These are phyloP conservation scores for Periconia sp. DNA, from an alignment of 2,329 filamentous ascomycete genomes.

Conservation along the genomic window DNA sequence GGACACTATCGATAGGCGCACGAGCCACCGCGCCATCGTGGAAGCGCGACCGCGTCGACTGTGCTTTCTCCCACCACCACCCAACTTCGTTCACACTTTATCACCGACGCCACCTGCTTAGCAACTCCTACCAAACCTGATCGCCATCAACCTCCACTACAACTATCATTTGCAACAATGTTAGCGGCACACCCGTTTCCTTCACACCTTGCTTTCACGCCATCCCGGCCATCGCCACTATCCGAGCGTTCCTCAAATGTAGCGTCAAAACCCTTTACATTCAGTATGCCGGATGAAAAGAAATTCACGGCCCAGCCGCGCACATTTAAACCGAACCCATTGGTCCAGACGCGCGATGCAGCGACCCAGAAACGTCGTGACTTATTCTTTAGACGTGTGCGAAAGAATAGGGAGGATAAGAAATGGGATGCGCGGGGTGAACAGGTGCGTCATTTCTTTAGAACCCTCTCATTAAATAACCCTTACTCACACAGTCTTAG, in stretches of 20 bases:
- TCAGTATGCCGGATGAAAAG: slow-evolving; percentile 27
- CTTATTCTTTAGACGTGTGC: slow-evolving; percentile 66
- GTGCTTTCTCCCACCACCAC: slow-evolving; percentile 1
- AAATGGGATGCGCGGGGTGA: slow-evolving; percentile 50
- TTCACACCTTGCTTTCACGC: slow-evolving; percentile 31
- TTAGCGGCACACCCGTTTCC: slow-evolving; percentile 30
- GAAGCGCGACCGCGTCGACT: slow-evolving; percentile 8
- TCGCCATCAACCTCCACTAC: not conserved
- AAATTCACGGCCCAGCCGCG: slow-evolving; percentile 27
- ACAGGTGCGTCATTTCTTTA: slow-evolving; percentile 42
- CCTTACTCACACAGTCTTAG: slow-evolving; percentile 23
- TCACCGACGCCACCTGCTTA: not conserved
- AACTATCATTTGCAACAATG: slow-evolving; percentile 21
- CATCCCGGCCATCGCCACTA: slow-evolving; percentile 46
- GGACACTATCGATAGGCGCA: slow-evolving; percentile 1
- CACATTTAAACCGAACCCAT: slow-evolving; percentile 63
- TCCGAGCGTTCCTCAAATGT: slow-evolving; percentile 47
- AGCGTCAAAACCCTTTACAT: slow-evolving; percentile 25
- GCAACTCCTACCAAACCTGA: not conserved
- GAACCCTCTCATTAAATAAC: not conserved
- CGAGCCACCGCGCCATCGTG: not conserved
- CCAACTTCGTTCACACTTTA: not conserved
- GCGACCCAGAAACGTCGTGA: slow-evolving; percentile 65
- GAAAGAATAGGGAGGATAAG: slow-evolving; percentile 48
- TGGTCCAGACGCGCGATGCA: slow-evolving; percentile 62